Conservation (phyloP, 2,329 filamentous ascomycete genomes). For the Xylariaceae sp. region DNA sequence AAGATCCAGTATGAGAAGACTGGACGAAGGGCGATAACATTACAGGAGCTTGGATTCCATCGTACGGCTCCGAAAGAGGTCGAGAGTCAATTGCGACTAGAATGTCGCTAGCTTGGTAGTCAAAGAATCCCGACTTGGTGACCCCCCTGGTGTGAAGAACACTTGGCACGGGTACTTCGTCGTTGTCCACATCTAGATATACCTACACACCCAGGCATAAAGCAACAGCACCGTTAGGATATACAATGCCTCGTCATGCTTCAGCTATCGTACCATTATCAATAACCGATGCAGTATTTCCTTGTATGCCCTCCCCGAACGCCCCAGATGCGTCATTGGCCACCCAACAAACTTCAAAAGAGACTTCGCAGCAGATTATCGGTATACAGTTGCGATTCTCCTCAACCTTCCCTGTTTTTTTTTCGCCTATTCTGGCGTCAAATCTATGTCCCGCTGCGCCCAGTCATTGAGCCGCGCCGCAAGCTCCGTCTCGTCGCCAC, state of each 20-base stretch:
- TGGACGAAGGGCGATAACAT: conserved; percentile 57
- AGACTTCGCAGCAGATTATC: neutral
- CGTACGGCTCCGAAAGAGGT: conserved; percentile 33
- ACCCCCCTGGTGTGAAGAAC: neutral
- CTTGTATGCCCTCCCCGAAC: conserved; percentile 4
- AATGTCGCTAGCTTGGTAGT: neutral
- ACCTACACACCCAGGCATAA: neutral
- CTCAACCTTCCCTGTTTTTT: neutral
- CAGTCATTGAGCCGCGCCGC: conserved; percentile 23
- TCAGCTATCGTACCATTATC: neutral
- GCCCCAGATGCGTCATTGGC: conserved; percentile 7
- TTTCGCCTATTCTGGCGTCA: neutral
- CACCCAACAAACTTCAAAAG: conserved; percentile 1
- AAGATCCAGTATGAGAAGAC: conserved; percentile 64
- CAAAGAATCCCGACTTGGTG: neutral
- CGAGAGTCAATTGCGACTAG: neutral
- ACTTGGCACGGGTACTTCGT: too few relatives aligned
- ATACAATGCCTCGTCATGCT: neutral
- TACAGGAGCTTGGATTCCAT: conserved; percentile 68
- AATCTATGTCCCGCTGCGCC: conserved; percentile 22
- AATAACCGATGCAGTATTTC: neutral
- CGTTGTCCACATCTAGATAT: neutral
- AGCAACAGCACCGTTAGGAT: neutral
- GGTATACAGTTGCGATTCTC: conserved; percentile 5
- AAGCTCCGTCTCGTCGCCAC: conserved; percentile 20